Evolutionary conservation across 1,139 yeast genomes (phyloP).

Genomic region (Yamadazyma siamensis): DNA sequence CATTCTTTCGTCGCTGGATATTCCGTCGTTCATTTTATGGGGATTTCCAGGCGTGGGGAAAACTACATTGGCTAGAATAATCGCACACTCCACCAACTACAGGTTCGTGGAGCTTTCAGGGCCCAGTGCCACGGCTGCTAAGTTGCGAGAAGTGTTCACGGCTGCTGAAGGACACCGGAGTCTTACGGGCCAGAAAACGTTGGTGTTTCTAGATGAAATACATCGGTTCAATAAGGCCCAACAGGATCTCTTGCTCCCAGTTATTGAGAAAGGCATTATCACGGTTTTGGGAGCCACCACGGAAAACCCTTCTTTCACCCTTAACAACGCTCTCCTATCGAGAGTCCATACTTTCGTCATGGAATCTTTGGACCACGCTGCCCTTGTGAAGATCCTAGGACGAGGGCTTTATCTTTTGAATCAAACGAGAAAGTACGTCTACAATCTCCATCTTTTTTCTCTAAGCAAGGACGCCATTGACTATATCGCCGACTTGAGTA

Average conservation of each 20-base stretch:
- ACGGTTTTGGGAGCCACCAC: conserved; percentile 92
- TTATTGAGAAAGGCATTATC: conserved; percentile 64
- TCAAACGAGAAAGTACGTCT: conserved; percentile 45
- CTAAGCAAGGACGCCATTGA: conserved; percentile 56
- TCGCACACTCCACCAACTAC: conserved; percentile 52
- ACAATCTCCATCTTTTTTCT: conserved; percentile 44
- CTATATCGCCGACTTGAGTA: conserved; percentile 72
- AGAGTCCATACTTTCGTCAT: conserved; percentile 85
- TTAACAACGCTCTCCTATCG: conserved; percentile 84
- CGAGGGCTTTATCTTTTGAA: conserved; percentile 65
- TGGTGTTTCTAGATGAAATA: conserved; percentile 87
- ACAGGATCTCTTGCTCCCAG: conserved; percentile 80
- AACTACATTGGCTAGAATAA: conserved; percentile 68
- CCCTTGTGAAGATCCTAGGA: conserved; percentile 55
- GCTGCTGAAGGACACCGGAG: conserved; percentile 67
- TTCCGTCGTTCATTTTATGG: conserved; percentile 90
- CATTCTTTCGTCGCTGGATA: conserved; percentile 56
- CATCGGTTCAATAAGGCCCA: conserved; percentile 88
- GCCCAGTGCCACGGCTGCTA: conserved; percentile 69
- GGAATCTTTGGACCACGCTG: conserved; percentile 55
- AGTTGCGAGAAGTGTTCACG: conserved; percentile 68
- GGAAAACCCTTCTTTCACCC: conserved; percentile 90
- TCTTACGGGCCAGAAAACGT: conserved; percentile 66
- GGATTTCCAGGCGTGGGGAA: conserved; percentile 97
- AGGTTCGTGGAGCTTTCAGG: conserved; percentile 83